A percentile compares a stretch with the other conserved stretches of the same genome.
These are phyloP conservation scores for Styphnolobium japonicum DNA, from an alignment of 306 rosid genomes.

Conservation along the genomic window DNA sequence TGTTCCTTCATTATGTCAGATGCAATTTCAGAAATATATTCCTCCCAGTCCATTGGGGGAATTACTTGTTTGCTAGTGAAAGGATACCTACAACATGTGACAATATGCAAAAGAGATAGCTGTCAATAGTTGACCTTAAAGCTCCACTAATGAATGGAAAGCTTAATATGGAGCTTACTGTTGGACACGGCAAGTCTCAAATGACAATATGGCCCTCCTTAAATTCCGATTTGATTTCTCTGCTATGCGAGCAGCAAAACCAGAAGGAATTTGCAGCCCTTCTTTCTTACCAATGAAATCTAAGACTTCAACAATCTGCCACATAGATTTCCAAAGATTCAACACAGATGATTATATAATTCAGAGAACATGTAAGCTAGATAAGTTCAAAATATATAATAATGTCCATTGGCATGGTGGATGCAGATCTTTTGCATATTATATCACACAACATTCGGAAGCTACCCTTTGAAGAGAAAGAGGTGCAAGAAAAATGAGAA, in stretches of 20 bases:
- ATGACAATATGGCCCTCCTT: slow-evolving; percentile 80
- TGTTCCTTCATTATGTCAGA: slow-evolving; percentile 97
- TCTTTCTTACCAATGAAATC: slow-evolving; percentile 85
- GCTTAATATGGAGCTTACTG: slow-evolving; percentile 53
- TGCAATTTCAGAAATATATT: slow-evolving; percentile 80
- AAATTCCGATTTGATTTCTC: slow-evolving; percentile 82
- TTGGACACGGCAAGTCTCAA: slow-evolving; percentile 90
- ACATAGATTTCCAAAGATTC: slow-evolving; percentile 8
- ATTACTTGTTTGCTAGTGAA: slow-evolving; percentile 69
- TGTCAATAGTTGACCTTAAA: slow-evolving; percentile 19
- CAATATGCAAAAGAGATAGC: slow-evolving; percentile 20
- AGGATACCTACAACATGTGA: slow-evolving; percentile 64
- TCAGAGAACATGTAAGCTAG: slow-evolving; percentile 2
- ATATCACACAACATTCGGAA: not conserved
- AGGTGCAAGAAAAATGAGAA: not conserved
- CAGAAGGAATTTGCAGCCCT: slow-evolving; percentile 78
- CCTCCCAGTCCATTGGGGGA: slow-evolving; percentile 97
- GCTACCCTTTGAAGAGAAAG: not conserved
- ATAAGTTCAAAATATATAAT: not conserved
- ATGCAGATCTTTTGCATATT: not conserved
- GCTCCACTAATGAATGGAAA: slow-evolving; percentile 6
- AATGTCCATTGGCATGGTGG: not conserved
- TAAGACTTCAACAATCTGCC: slow-evolving; percentile 68
- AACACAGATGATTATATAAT: not conserved
- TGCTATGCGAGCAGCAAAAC: slow-evolving; percentile 69